Conservation (phyloP, 106 monocot genomes). For the Platanthera zijinensis region DNA sequence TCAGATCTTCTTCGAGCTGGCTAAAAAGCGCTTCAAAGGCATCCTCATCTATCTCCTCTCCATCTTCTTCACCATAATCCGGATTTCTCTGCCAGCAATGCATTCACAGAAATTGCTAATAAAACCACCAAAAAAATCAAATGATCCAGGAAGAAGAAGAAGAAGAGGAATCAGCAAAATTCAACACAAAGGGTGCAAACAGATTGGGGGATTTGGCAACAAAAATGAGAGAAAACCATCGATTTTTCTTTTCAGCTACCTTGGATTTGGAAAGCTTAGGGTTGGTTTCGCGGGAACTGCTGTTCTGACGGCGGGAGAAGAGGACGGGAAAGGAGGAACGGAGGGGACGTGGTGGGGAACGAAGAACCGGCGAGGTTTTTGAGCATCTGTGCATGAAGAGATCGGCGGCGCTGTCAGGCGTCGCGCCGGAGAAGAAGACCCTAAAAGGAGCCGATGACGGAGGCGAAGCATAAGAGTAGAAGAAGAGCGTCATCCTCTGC, state of each 20-base stretch:
- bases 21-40: slow-evolving; percentile 84
- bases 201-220: background rate
- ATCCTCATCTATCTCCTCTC: slow-evolving; percentile 61
- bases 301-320: background rate
- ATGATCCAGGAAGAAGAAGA: too few relatives aligned
- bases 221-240: background rate
- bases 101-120: background rate
- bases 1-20: slow-evolving; percentile 80
- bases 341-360: background rate
- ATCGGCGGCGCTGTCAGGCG: too few relatives aligned
- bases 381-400: too few relatives aligned
- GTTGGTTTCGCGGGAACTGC: background rate
- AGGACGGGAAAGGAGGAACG: background rate
- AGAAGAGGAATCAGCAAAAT: too few relatives aligned
- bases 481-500: too few relatives aligned
- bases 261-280: background rate
- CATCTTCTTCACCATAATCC: slow-evolving; percentile 24
- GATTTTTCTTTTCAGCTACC: background rate
- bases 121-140: background rate
- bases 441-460: too few relatives aligned
- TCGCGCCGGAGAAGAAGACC: too few relatives aligned
- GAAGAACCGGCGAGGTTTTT: too few relatives aligned
- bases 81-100: slow-evolving; percentile 22
- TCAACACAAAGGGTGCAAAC: background rate
- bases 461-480: too few relatives aligned